phyloP scores from a whole-genome alignment of 805 yeast species.

The Helenozyma baotianmanensis region DNA sequence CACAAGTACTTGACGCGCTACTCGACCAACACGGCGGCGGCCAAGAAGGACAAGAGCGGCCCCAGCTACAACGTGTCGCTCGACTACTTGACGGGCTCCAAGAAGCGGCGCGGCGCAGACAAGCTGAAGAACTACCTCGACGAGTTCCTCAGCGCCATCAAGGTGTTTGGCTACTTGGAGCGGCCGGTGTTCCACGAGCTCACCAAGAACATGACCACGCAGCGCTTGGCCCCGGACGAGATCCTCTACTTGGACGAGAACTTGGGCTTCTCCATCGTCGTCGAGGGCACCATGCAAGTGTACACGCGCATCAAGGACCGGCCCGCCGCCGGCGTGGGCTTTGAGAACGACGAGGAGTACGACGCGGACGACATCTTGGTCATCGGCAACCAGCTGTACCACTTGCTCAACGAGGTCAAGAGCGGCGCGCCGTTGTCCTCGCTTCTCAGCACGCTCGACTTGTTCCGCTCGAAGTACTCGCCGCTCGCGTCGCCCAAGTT shows the following conservation, averaged over 20 bases:
- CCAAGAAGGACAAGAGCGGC: constrained; percentile 35
- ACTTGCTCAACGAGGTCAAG: constrained; percentile 72
- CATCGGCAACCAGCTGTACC: constrained; percentile 60
- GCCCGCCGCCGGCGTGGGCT: constrained; percentile 10
- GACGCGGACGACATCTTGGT: constrained; percentile 39
- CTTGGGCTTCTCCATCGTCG: constrained; percentile 85
- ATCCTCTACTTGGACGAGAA: constrained; percentile 66
- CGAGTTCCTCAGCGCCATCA: constrained; percentile 85
- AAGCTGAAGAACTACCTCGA: constrained; percentile 68
- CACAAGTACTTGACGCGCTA: constrained; percentile 62
- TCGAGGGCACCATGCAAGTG: constrained; percentile 84
- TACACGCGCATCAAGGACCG: constrained; percentile 48
- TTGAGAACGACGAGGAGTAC: constrained; percentile 23
- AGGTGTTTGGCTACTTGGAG: constrained; percentile 90
- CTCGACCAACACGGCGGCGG: constrained; percentile 35
- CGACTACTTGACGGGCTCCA: constrained; percentile 43
- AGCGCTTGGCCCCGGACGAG: constrained; percentile 74
- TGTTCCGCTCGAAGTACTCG: constrained; percentile 41
- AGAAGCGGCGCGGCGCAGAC: constrained; percentile 18
- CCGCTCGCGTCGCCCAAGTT: no score
- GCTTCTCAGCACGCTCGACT: constrained; percentile 68
- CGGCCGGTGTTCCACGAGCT: constrained; percentile 87
- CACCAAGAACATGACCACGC: constrained; percentile 88
- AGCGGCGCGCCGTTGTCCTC: constrained; percentile 85
- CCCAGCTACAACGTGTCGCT: constrained; percentile 37